Evolutionary conservation across 805 yeast genomes (phyloP).

Genomic region (Ogataea neopini): DNA sequence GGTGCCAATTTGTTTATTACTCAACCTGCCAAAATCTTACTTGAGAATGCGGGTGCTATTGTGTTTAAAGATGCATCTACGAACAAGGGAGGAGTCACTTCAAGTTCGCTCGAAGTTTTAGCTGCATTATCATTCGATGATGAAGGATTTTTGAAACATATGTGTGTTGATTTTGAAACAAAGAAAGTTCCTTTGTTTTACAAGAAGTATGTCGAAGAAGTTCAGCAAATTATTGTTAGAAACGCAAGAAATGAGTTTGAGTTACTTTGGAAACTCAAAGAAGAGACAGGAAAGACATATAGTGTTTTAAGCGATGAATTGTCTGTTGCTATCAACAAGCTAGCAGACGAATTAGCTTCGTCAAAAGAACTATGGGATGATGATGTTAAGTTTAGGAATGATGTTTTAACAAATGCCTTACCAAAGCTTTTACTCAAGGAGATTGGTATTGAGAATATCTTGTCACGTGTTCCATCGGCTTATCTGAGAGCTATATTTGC

Average conservation of each 20-base stretch:
- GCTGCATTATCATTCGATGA: slow-evolving; percentile 93
- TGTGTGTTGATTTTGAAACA: slow-evolving; percentile 67
- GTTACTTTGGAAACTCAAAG: slow-evolving; percentile 78
- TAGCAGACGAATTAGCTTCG: slow-evolving; percentile 81
- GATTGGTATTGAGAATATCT: slow-evolving; percentile 65
- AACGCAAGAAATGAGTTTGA: slow-evolving; percentile 88
- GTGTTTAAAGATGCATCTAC: slow-evolving; percentile 96
- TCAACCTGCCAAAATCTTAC: slow-evolving; percentile 84
- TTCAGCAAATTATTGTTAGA: slow-evolving; percentile 68
- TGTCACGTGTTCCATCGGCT: slow-evolving; percentile 80
- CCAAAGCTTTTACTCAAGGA: slow-evolving; percentile 69
- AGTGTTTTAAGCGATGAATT: slow-evolving; percentile 78
- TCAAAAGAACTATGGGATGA: slow-evolving; percentile 83
- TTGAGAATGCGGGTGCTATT: slow-evolving; percentile 85
- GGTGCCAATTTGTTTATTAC: slow-evolving; percentile 97
- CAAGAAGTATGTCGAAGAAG: slow-evolving; percentile 78
- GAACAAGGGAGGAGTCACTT: slow-evolving; percentile 98
- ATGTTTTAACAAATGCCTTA: slow-evolving; percentile 71
- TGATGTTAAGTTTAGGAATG: slow-evolving; percentile 74
- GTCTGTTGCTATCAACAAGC: slow-evolving; percentile 78
- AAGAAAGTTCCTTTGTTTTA: slow-evolving; percentile 69
- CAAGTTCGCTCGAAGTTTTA: slow-evolving; percentile 91
- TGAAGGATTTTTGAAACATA: slow-evolving; percentile 71
- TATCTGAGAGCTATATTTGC: slow-evolving; percentile 89
- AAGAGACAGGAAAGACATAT: slow-evolving; percentile 60